Percentiles rank a stretch among this genome's conserved stretches.
Conservation (phyloP, 163 green algal species). For the Chlamydomonas reinhardtii region DNA sequence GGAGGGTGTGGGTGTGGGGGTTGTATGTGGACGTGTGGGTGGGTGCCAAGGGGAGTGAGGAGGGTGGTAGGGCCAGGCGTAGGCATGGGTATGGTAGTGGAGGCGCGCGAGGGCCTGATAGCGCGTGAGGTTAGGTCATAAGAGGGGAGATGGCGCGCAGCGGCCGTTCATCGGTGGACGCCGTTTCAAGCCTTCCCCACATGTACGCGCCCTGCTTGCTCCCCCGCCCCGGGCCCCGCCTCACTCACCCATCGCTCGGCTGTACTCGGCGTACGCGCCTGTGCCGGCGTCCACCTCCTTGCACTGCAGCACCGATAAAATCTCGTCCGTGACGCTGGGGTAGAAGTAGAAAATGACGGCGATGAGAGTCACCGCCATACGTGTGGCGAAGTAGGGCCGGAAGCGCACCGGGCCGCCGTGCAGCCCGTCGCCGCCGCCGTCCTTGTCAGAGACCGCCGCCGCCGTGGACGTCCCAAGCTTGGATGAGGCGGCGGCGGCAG, state of each 20-base stretch:
- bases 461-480: background rate
- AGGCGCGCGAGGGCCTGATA: no score
- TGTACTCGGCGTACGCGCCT: background rate
- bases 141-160: no score
- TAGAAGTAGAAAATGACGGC: conserved; percentile 47
- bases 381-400: background rate
- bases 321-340: conserved; percentile 28
- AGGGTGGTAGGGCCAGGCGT: no score
- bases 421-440: background rate
- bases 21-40: no score
- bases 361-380: conserved; percentile 21
- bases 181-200: background rate
- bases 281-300: background rate
- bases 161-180: no score
- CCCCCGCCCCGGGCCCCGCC: background rate
- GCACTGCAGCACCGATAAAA: conserved; percentile 35
- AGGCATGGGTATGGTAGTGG: no score
- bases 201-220: no score
- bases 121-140: no score
- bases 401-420: background rate
- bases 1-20: no score
- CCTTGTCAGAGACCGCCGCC: background rate
- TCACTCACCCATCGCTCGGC: background rate
- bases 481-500: background rate
- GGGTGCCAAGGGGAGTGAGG: no score